Conservation (phyloP, 176 grass and related monocot species). For the Lolium rigidum region DNA sequence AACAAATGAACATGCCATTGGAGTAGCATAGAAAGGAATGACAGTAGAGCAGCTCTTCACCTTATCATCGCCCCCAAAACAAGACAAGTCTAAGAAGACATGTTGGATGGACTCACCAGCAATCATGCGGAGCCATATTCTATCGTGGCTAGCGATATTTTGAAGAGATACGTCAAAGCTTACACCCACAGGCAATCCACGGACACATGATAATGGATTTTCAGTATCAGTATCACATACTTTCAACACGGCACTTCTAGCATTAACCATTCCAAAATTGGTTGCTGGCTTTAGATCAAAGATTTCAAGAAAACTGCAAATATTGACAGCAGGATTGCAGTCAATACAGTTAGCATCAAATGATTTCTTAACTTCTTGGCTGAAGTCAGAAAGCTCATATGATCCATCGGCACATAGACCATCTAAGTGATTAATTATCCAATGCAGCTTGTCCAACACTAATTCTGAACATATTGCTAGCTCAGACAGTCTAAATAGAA, state of each 20-base stretch:
- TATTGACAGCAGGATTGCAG: slow-evolving; percentile 7
- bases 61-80: slow-evolving; percentile 64
- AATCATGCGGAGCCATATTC: slow-evolving; percentile 76
- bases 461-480: slow-evolving; percentile 40
- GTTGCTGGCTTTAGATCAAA: slow-evolving; percentile 50
- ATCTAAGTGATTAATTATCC: slow-evolving; percentile 56
- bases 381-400: slow-evolving; percentile 65
- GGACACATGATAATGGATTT: slow-evolving; percentile 58
- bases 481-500: slow-evolving; percentile 58
- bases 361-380: slow-evolving; percentile 64
- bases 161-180: slow-evolving; percentile 66
- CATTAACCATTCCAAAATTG: slow-evolving; percentile 62
- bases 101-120: slow-evolving; percentile 53
- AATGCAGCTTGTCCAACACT: slow-evolving; percentile 57
- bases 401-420: slow-evolving; percentile 54
- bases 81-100: slow-evolving; percentile 65
- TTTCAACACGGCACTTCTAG: slow-evolving; percentile 61
- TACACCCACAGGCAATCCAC: slow-evolving; percentile 80
- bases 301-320: slow-evolving; percentile 61
- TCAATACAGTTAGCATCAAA: slow-evolving; percentile 34
- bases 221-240: slow-evolving; percentile 64
- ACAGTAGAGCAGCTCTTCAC: slow-evolving; percentile 52
- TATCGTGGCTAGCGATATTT: slow-evolving; percentile 60
- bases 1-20: slow-evolving; percentile 65
- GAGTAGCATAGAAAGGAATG: slow-evolving; percentile 74